Conservation (phyloP, 1,284 basidiomycete genomes). For the Microbotryum scabiosae region DNA sequence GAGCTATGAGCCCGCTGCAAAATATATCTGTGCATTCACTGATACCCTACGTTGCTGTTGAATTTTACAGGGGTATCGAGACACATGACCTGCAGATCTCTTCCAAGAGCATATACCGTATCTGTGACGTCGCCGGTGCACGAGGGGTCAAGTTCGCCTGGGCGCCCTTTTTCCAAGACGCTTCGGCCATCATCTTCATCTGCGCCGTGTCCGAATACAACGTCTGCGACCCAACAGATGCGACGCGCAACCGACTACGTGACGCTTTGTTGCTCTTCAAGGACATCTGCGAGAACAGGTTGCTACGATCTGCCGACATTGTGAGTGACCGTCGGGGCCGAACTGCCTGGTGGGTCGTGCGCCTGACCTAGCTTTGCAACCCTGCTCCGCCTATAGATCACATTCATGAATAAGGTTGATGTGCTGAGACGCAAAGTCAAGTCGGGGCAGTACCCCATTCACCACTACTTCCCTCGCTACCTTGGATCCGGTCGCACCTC, state of each 20-base stretch:
- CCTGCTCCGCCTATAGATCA: neutral
- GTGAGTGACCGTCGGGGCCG: too few relatives aligned
- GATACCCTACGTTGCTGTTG: too few relatives aligned
- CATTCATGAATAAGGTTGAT: slow-evolving; percentile 8
- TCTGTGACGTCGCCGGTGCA: slow-evolving; percentile 11
- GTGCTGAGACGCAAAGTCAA: slow-evolving; percentile 2
- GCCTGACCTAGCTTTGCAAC: too few relatives aligned
- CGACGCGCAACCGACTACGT: slow-evolving; percentile 1
- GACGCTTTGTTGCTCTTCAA: slow-evolving; percentile 9
- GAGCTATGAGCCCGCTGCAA: neutral
- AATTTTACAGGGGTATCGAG: slow-evolving; percentile 3
- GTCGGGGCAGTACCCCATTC: slow-evolving; percentile 1
- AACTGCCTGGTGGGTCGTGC: too few relatives aligned
- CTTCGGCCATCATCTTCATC: slow-evolving; percentile 10
- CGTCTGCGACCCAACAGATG: neutral
- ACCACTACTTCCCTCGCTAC: slow-evolving; percentile 1
- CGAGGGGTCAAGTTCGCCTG: slow-evolving; percentile 9
- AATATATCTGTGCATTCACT: neutral
- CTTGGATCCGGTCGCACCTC: neutral
- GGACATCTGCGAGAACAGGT: neutral
- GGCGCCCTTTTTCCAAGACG: slow-evolving; percentile 11
- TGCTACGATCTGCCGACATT: too few relatives aligned
- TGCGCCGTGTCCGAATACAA: slow-evolving; percentile 1
- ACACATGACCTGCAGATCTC: slow-evolving; percentile 3
- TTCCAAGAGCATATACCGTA: neutral